Percentiles rank a stretch among this genome's conserved stretches.
Evolutionary conservation across 2,329 filamentous ascomycete species (phyloP).

Genomic region (Ceratocystis smalleyi): DNA sequence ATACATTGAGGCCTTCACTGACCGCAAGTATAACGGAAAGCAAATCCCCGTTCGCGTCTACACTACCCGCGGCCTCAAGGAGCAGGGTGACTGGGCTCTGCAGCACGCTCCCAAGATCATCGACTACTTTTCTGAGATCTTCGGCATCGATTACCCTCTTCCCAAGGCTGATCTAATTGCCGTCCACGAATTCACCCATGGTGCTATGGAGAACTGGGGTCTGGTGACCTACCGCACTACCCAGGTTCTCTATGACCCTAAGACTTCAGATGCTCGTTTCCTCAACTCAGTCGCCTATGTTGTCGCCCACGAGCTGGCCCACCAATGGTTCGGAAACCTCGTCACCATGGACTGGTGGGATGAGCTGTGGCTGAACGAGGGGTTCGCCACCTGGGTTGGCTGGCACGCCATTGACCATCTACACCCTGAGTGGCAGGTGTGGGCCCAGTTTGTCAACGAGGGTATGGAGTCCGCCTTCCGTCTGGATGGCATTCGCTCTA

Average conservation of each 20-base stretch:
- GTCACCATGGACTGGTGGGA: slow-evolving; percentile 98
- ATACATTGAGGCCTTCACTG: slow-evolving; percentile 81
- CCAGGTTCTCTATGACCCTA: slow-evolving; percentile 88
- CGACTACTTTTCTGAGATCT: slow-evolving; percentile 92
- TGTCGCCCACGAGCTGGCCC: slow-evolving; percentile 91
- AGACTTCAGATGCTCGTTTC: slow-evolving; percentile 76
- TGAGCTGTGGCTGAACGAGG: slow-evolving; percentile 87
- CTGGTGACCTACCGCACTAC: slow-evolving; percentile 92
- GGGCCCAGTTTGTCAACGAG: slow-evolving; percentile 94
- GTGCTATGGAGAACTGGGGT: slow-evolving; percentile 94
- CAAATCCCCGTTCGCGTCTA: slow-evolving; percentile 87
- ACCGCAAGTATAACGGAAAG: slow-evolving; percentile 81
- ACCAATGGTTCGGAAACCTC: slow-evolving; percentile 92
- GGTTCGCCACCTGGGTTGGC: slow-evolving; percentile 95
- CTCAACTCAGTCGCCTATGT: slow-evolving; percentile 93
- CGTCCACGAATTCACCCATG: slow-evolving; percentile 78
- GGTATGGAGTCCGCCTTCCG: slow-evolving; percentile 82
- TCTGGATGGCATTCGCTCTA: slow-evolving; percentile 77
- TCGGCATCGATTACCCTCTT: slow-evolving; percentile 81
- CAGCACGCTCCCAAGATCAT: slow-evolving; percentile 86
- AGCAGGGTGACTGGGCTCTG: slow-evolving; percentile 78
- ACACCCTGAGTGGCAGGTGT: slow-evolving; percentile 94
- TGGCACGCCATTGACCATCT: slow-evolving; percentile 86
- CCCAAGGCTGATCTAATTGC: slow-evolving; percentile 84
- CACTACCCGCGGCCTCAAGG: slow-evolving; percentile 83